Percentiles rank a stretch among this genome's conserved stretches.
Conservation (phyloP, 2,329 filamentous ascomycete species). For the Aspergillus intermedius region DNA sequence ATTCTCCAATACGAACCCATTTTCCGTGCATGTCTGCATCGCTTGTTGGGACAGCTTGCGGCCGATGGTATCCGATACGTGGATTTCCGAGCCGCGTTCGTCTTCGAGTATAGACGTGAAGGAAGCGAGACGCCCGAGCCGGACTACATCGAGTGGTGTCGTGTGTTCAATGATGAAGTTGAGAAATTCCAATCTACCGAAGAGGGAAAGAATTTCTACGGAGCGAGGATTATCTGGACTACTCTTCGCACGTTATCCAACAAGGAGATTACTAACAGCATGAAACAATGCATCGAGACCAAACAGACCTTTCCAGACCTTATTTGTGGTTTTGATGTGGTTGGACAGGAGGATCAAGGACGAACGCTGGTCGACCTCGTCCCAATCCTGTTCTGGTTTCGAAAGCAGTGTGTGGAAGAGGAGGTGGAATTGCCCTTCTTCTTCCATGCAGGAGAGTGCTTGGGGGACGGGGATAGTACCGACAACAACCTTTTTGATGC, state of each 20-base stretch:
- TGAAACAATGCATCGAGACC: slow-evolving; percentile 79
- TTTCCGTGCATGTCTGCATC: slow-evolving; percentile 66
- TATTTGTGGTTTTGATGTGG: slow-evolving; percentile 81
- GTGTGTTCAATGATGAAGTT: slow-evolving; percentile 70
- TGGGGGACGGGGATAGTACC: slow-evolving; percentile 68
- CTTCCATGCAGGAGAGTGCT: slow-evolving; percentile 87
- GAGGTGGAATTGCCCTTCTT: slow-evolving; percentile 84
- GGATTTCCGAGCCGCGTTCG: slow-evolving; percentile 73
- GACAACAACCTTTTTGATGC: slow-evolving; percentile 88
- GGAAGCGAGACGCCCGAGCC: slow-evolving; percentile 59
- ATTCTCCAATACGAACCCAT: slow-evolving; percentile 88
- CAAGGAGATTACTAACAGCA: slow-evolving; percentile 64
- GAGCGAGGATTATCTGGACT: slow-evolving; percentile 78
- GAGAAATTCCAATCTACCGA: slow-evolving; percentile 64
- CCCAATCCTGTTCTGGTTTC: slow-evolving; percentile 89
- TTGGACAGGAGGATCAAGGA: slow-evolving; percentile 78
- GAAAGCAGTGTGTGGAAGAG: slow-evolving; percentile 71
- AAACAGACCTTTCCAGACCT: slow-evolving; percentile 74
- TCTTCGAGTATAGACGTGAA: slow-evolving; percentile 60
- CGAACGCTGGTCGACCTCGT: slow-evolving; percentile 69
- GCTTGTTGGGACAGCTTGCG: slow-evolving; percentile 64
- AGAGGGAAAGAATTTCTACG: slow-evolving; percentile 74
- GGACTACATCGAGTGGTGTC: slow-evolving; percentile 64
- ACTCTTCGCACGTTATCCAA: slow-evolving; percentile 59
- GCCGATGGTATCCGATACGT: slow-evolving; percentile 79